These are phyloP conservation scores for Nicotiana benthamiana DNA, from an alignment of 257 asterid genomes.

Conservation along the genomic window DNA sequence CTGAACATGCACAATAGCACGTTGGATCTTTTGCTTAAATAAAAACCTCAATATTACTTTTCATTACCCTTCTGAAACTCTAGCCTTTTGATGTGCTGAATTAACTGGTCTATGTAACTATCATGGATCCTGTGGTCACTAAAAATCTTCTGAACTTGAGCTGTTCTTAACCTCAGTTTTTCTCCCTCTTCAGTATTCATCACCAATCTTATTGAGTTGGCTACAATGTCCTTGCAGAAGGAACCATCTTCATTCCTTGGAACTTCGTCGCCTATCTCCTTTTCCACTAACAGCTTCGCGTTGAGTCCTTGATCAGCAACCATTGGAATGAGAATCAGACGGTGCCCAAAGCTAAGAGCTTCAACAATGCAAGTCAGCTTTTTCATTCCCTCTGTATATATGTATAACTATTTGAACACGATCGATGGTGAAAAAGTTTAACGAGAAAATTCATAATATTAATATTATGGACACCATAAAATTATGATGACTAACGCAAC, in stretches of 20 bases:
- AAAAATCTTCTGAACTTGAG: constrained; percentile 21
- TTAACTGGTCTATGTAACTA: constrained; percentile 29
- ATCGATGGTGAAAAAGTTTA: no score
- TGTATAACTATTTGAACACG: no score
- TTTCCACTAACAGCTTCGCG: constrained; percentile 35
- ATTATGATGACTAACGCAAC: no score
- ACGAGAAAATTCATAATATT: no score
- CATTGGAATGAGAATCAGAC: constrained; percentile 37
- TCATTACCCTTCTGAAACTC: background rate
- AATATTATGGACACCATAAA: no score
- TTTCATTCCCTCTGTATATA: no score
- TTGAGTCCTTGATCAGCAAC: constrained; percentile 39
- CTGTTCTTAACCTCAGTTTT: constrained; percentile 21
- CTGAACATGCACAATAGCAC: background rate
- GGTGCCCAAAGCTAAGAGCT: constrained; percentile 37
- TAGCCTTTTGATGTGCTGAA: constrained; percentile 14
- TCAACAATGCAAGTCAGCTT: no score
- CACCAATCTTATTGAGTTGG: constrained; percentile 27
- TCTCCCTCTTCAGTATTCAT: constrained; percentile 25
- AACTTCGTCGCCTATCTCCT: constrained; percentile 34
- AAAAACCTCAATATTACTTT: background rate
- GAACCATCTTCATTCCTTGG: constrained; percentile 39
- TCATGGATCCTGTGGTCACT: constrained; percentile 23
- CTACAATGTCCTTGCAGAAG: constrained; percentile 26
- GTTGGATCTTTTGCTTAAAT: background rate